phyloP scores from a whole-genome alignment of 257 asterid species.

The Solanum dulcamara region DNA sequence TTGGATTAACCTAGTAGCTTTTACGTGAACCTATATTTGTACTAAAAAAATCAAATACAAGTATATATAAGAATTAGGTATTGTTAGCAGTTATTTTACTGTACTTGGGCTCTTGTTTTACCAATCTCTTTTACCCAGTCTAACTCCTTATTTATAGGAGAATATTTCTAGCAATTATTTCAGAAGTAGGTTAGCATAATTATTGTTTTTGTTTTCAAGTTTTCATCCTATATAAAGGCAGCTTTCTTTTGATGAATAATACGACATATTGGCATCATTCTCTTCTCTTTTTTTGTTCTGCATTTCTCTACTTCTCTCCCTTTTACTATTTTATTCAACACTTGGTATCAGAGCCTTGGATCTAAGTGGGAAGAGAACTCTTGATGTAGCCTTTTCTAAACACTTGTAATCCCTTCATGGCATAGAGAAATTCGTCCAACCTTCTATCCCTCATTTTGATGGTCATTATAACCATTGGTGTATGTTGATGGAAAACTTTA shows the following conservation, averaged over 20 bases:
- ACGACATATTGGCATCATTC: not conserved
- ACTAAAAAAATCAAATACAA: too few relatives aligned
- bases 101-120: too few relatives aligned
- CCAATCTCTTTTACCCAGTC: not conserved
- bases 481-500: too few relatives aligned
- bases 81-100: too few relatives aligned
- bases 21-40: too few relatives aligned
- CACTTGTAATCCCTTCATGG: not conserved
- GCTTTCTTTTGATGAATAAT: too few relatives aligned
- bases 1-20: too few relatives aligned
- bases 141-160: not conserved
- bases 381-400: not conserved
- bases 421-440: not conserved
- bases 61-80: too few relatives aligned
- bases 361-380: not conserved
- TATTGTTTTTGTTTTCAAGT: not conserved
- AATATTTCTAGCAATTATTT: not conserved
- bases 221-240: too few relatives aligned
- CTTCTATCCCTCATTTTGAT: not conserved
- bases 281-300: too few relatives aligned
- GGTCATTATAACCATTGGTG: too few relatives aligned
- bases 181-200: not conserved
- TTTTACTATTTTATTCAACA: too few relatives aligned
- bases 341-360: not conserved
- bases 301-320: not conserved